These are phyloP conservation scores for Chaetomidium leptoderma DNA, from an alignment of 495 filamentous ascomycete species.

Conservation along the genomic window DNA sequence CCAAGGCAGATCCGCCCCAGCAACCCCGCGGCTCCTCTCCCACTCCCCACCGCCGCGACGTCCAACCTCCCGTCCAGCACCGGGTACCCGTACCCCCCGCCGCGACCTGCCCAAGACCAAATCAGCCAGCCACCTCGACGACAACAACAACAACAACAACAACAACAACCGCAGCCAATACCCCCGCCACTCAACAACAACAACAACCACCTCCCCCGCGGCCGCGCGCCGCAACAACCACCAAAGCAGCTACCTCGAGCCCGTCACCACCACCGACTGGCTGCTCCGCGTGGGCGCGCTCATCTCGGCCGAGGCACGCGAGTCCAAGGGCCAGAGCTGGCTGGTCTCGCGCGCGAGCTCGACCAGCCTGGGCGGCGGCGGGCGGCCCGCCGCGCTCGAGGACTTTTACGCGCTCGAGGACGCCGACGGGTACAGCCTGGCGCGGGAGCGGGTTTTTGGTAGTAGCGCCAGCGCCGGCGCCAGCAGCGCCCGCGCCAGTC, in stretches of 20 bases:
- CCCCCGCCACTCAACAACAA: neutral
- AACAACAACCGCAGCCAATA: conserved; percentile 27
- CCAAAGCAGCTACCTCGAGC: conserved; percentile 32
- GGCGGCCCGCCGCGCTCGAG: conserved; percentile 21
- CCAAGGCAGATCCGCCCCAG: conserved; percentile 51
- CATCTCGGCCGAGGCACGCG: conserved; percentile 64
- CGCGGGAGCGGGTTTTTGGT: too few species aligned
- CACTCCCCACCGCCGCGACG: conserved; percentile 41
- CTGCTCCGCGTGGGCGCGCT: conserved; percentile 67
- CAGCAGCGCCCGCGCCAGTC: neutral
- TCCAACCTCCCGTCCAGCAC: conserved; percentile 34
- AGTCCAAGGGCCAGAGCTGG: conserved; percentile 78
- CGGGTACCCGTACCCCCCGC: conserved; percentile 13
- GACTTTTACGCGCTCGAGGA: conserved; percentile 20
- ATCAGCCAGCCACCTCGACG: conserved; percentile 44
- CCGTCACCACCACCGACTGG: conserved; percentile 73
- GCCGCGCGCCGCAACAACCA: conserved; percentile 11
- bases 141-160: conserved; percentile 20
- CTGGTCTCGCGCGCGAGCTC: conserved; percentile 61
- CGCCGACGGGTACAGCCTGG: too few species aligned
- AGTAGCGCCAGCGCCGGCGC: neutral
- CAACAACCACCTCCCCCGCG: conserved; percentile 4
- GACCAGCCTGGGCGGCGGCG: conserved; percentile 57
- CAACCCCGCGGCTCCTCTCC: conserved; percentile 54
- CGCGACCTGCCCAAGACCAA: conserved; percentile 39